Conservation (phyloP, 768 basidiomycete species). For the Pulveroboletus frians region DNA sequence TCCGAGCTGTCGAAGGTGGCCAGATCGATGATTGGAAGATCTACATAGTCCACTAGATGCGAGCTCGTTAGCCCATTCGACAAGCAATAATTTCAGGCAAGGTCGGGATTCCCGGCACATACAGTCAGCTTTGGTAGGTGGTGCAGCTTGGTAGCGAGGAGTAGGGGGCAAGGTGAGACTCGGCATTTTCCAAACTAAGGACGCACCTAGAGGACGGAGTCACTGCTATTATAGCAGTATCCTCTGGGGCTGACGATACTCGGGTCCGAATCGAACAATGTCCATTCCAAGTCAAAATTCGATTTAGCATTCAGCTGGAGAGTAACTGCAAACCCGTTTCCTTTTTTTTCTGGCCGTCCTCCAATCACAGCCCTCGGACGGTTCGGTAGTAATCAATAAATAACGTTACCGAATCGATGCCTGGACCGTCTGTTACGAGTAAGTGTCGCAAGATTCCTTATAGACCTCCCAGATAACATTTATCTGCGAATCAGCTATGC, state of each 20-base stretch:
- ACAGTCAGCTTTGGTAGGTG: constrained; percentile 33
- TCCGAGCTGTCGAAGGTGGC: constrained; percentile 36
- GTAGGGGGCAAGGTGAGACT: constrained; percentile 27
- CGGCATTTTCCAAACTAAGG: constrained; percentile 21
- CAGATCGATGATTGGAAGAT: constrained; percentile 50
- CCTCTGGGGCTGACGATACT: neutral
- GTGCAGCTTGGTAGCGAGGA: constrained; percentile 35
- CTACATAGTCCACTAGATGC: constrained; percentile 43
- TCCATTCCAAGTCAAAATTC: too few species aligned
- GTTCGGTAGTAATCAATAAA: too few species aligned
- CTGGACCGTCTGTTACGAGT: too few species aligned
- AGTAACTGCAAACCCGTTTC: too few species aligned
- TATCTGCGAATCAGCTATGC: too few species aligned
- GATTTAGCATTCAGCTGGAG: too few species aligned
- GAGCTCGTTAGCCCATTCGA: constrained; percentile 1
- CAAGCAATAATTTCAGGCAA: neutral
- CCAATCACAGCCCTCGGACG: too few species aligned
- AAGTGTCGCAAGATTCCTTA: too few species aligned
- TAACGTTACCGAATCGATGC: too few species aligned
- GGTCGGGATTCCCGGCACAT: neutral
- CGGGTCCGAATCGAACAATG: neutral
- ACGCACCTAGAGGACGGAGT: neutral
- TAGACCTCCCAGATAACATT: too few species aligned
- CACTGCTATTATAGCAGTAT: too few species aligned
- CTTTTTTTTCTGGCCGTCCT: too few species aligned